Percentiles rank a stretch among this genome's conserved stretches.
phyloP scores from a whole-genome alignment of 495 filamentous ascomycete species.

The Xylaria intraflava region DNA sequence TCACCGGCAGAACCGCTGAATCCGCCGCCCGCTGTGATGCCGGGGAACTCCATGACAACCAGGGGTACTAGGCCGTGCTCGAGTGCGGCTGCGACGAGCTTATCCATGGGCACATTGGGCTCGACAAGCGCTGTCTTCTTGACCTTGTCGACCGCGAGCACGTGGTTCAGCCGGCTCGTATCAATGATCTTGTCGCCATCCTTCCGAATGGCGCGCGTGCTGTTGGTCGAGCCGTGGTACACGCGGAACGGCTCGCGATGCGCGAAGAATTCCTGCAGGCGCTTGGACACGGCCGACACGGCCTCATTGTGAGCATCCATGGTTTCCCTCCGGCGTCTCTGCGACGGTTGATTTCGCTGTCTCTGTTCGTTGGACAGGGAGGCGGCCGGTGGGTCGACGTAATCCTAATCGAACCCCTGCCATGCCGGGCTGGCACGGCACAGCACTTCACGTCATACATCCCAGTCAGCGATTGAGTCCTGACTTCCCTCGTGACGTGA shows the following conservation, averaged over 20 bases:
- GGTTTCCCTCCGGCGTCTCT: not conserved
- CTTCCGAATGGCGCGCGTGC: slow-evolving; percentile 48
- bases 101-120: slow-evolving; percentile 60
- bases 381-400: no score
- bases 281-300: slow-evolving; percentile 37
- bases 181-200: slow-evolving; percentile 47
- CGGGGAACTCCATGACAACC: slow-evolving; percentile 59
- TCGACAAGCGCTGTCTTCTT: slow-evolving; percentile 48
- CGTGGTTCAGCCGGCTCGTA: slow-evolving; percentile 43
- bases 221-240: slow-evolving; percentile 69
- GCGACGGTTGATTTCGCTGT: not conserved
- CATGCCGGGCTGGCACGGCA: no score
- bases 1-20: slow-evolving; percentile 57
- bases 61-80: slow-evolving; percentile 47
- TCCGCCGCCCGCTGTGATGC: slow-evolving; percentile 59
- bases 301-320: slow-evolving; percentile 31
- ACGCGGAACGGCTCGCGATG: slow-evolving; percentile 58
- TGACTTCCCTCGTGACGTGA: no score
- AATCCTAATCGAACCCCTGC: no score
- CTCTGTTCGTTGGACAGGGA: no score
- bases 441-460: no score
- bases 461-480: no score
- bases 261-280: slow-evolving; percentile 46
- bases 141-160: slow-evolving; percentile 46
- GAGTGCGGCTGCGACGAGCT: slow-evolving; percentile 47